A percentile compares a stretch with the other conserved stretches of the same genome.
These are phyloP conservation scores for Boletales sp. DNA, from an alignment of 768 basidiomycete species.

Conservation along the genomic window DNA sequence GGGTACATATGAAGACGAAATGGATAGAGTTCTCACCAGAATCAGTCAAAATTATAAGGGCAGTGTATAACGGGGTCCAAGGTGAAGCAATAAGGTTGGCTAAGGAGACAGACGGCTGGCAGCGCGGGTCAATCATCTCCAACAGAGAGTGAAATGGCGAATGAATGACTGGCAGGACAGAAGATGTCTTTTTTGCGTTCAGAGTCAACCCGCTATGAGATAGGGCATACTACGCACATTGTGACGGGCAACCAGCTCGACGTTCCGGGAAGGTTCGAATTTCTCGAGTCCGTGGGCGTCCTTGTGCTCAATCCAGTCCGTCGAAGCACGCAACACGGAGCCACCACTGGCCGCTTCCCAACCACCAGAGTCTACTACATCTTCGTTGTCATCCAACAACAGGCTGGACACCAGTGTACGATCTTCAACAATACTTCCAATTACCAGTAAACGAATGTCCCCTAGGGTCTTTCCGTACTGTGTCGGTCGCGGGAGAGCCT, in stretches of 20 bases:
- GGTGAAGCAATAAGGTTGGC: conserved; percentile 56
- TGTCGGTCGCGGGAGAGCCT: conserved; percentile 59
- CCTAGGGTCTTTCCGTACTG: conserved; percentile 68
- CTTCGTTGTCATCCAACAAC: conserved; percentile 62
- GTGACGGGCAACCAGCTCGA: conserved; percentile 55
- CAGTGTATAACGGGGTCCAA: conserved; percentile 57
- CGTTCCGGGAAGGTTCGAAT: conserved; percentile 60
- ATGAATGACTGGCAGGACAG: conserved; percentile 46
- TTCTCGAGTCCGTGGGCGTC: conserved; percentile 65
- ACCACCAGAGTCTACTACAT: conserved; percentile 57
- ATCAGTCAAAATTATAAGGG: conserved; percentile 51
- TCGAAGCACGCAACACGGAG: conserved; percentile 54
- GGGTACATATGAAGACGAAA: conserved; percentile 1
- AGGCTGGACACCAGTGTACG: conserved; percentile 40
- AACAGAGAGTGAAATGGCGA: conserved; percentile 52
- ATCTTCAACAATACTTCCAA: conserved; percentile 40
- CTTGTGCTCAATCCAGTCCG: conserved; percentile 67
- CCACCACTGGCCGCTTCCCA: conserved; percentile 52
- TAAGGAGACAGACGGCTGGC: conserved; percentile 48
- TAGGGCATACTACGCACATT: conserved; percentile 40
- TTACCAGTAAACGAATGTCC: conserved; percentile 52
- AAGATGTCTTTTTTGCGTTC: conserved; percentile 23
- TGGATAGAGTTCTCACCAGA: conserved; percentile 35
- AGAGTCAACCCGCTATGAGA: conserved; percentile 4
- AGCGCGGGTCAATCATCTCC: conserved; percentile 50